Conservation (phyloP, 495 filamentous ascomycete species). For the Neurospora sp. region DNA sequence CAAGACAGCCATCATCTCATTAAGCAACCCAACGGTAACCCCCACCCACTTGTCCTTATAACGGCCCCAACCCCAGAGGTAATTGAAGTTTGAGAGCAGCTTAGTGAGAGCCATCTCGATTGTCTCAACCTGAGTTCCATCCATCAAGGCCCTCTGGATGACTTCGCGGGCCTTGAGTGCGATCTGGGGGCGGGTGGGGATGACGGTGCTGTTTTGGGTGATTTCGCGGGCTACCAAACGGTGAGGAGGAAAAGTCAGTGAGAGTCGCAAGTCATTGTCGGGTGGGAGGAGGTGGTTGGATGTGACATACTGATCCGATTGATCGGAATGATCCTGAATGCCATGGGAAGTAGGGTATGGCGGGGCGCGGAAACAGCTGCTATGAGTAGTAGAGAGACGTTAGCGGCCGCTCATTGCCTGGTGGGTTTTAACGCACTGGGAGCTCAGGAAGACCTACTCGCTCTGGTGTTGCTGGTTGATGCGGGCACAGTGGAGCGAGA, state of each 20-base stretch:
- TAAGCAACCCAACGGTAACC: neutral
- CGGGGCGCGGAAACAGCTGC: neutral
- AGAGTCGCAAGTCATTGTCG: neutral
- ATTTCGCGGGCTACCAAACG: neutral
- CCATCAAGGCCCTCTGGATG: neutral
- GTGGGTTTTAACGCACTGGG: neutral
- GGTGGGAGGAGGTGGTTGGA: neutral
- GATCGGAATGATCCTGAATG: neutral
- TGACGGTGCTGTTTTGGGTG: neutral
- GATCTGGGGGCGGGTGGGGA: neutral
- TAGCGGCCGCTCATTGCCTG: neutral
- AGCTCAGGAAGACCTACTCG: neutral
- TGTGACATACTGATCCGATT: neutral
- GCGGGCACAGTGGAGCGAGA: neutral
- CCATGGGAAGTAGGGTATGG: neutral
- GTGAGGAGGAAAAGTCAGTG: neutral
- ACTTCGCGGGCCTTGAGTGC: neutral
- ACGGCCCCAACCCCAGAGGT: neutral
- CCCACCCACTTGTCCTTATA: neutral
- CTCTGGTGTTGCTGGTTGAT: neutral
- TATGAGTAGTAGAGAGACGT: neutral
- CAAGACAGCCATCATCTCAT: neutral
- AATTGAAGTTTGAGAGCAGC: neutral
- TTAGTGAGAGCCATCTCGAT: neutral
- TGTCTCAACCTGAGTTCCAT: neutral